Evolutionary conservation across 2,329 filamentous ascomycete genomes (phyloP), one percentile per base, ranked within the genome.

Genomic region (Ophiobolus disseminans): DNA sequence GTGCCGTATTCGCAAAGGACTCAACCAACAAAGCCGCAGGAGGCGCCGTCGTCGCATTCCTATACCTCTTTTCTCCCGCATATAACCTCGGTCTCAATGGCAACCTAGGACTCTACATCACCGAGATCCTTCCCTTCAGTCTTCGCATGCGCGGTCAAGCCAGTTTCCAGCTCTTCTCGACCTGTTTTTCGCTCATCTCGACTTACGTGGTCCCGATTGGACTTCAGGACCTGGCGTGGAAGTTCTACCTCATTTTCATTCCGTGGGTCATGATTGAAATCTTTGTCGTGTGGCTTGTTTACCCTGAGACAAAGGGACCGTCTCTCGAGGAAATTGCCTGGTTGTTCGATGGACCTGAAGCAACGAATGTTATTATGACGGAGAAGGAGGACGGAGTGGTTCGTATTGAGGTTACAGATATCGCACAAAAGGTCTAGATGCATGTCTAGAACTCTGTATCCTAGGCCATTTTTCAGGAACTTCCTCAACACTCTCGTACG

Each of bases 231-330:
- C n/a, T 40, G 38, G 38, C 16, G 7, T 40, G 38, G 38, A 40
- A 40, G 31, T 48, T 52, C 21, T 52, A 52, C 25, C 25, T 28
- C 25, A 28, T 28, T n/a, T 28, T 28, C 25, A 28, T 28, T n/a
- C 25, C 25, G 10, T 28, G 25, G 25, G 25, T 28, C 25, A 28
- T 28, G 9, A 28, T 28, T 28, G 25, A 28, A n/a, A 28, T 28
- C n/a, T 10, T 28, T 5, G 25, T 28, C 9, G 25, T 28, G 9
- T 28, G 25, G 25, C 25, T 28, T 28, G 25, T 28, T 9, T 28
- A 28, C n/a, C 25, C 25, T 28, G 25, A 28, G 25, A 28, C 25
- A n/a, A 28, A 28, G 5, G 25, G 25, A 5, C 25, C 25, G 25
- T 28, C 25, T 28, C 25, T 28, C n/a, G 25, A 28, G 25, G 25